These are phyloP conservation scores for Capsella bursapastoris DNA, from an alignment of 345 rosid genomes.

Conservation along the genomic window DNA sequence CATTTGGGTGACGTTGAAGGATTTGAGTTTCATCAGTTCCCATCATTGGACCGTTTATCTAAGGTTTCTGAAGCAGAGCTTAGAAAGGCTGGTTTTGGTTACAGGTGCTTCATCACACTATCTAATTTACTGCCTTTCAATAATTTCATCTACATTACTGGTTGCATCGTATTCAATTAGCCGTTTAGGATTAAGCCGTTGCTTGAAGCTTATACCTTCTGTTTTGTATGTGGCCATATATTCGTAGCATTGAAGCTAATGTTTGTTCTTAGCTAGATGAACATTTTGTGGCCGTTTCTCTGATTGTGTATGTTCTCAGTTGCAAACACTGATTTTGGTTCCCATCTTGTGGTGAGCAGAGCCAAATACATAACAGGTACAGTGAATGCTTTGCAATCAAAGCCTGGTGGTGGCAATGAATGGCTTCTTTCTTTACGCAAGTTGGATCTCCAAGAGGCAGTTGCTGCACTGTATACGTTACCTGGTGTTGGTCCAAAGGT, in stretches of 20 bases:
- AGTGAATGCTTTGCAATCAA: conserved; percentile 62
- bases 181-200: neutral
- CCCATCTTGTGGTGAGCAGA: conserved; percentile 50
- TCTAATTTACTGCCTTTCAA: conserved; percentile 1
- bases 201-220: conserved; percentile 4
- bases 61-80: conserved; percentile 70
- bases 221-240: neutral
- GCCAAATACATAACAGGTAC: conserved; percentile 87
- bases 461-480: conserved; percentile 76
- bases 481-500: conserved; percentile 97
- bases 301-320: neutral
- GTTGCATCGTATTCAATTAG: neutral
- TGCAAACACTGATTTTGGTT: conserved; percentile 33
- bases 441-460: conserved; percentile 61
- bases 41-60: conserved; percentile 69
- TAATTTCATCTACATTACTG: neutral
- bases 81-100: conserved; percentile 86
- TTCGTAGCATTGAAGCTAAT: neutral
- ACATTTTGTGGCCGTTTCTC: conserved; percentile 7
- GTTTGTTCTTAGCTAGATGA: conserved; percentile 11
- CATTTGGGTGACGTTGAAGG: conserved; percentile 69
- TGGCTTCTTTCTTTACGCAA: conserved; percentile 89
- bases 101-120: conserved; percentile 58
- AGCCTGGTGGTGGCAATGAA: conserved; percentile 73
- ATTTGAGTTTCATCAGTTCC: conserved; percentile 79